A percentile compares a stretch with the other conserved stretches of the same genome.
phyloP scores from a whole-genome alignment of 768 basidiomycete genomes.

The Tylopilus felleus region DNA sequence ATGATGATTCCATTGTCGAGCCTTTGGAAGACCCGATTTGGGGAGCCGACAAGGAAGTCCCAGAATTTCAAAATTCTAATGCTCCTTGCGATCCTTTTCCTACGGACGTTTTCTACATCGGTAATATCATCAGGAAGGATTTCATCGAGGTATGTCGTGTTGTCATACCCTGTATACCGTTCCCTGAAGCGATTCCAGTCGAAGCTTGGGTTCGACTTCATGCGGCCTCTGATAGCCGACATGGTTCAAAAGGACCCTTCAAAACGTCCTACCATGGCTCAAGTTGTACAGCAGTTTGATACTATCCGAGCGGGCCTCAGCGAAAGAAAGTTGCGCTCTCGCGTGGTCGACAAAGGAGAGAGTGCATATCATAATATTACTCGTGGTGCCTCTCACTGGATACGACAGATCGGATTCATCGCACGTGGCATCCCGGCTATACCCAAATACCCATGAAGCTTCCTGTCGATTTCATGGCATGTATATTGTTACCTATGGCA shows the following conservation, averaged over 20 bases:
- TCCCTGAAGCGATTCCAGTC: background rate
- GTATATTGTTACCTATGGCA: no score
- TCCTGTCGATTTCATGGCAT: no score
- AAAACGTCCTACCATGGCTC: background rate
- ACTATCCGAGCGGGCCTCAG: background rate
- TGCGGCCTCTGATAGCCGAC: constrained; percentile 32
- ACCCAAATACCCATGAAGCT: background rate
- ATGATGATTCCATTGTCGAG: background rate
- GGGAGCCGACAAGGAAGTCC: background rate
- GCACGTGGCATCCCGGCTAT: background rate
- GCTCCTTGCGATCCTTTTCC: background rate
- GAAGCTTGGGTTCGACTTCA: constrained; percentile 18
- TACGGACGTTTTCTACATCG: background rate
- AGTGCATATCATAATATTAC: background rate
- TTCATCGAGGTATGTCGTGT: background rate
- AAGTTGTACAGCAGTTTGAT: background rate
- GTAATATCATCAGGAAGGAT: background rate
- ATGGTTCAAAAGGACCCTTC: constrained; percentile 39
- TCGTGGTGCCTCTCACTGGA: background rate
- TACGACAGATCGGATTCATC: background rate
- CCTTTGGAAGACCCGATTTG: background rate
- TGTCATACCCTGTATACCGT: no score
- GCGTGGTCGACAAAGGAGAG: background rate
- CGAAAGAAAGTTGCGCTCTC: background rate
- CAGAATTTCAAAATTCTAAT: background rate